Conservation (phyloP, 2,329 filamentous ascomycete genomes). For the Passalora sequoiae region DNA sequence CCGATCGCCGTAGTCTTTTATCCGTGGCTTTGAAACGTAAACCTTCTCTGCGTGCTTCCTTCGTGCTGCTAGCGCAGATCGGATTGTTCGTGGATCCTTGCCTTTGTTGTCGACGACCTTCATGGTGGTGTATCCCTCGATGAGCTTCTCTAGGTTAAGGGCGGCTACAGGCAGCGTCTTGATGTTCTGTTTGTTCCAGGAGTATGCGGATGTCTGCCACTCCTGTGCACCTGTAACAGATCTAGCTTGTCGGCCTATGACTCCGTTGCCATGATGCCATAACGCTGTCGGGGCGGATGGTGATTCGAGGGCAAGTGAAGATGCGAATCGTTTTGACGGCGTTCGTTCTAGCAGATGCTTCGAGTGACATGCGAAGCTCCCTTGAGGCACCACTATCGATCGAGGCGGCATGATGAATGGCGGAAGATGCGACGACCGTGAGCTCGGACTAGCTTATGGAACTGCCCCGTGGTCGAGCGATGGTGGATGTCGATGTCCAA, state of each 20-base stretch:
- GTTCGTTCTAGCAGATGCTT: slow-evolving; percentile 11
- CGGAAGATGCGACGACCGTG: no score
- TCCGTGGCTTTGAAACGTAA: slow-evolving; percentile 21
- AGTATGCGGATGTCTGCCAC: slow-evolving; percentile 27
- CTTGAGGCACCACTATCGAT: slow-evolving; percentile 10
- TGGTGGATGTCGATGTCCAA: no score
- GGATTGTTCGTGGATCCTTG: slow-evolving; percentile 20
- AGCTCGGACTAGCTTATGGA: no score
- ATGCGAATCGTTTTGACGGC: slow-evolving; percentile 6
- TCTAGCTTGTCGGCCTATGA: slow-evolving; percentile 10
- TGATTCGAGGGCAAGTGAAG: not conserved
- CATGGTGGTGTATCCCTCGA: slow-evolving; percentile 21
- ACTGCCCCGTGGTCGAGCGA: no score
- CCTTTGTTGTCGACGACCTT: slow-evolving; percentile 18
- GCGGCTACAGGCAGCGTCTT: slow-evolving; percentile 22
- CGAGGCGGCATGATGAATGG: slow-evolving; percentile 15
- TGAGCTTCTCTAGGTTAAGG: slow-evolving; percentile 23
- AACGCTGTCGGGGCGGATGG: slow-evolving; percentile 11
- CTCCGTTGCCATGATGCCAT: slow-evolving; percentile 18
- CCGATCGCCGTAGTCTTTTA: slow-evolving; percentile 26
- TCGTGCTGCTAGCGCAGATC: slow-evolving; percentile 17
- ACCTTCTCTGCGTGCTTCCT: slow-evolving; percentile 23
- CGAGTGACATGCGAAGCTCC: slow-evolving; percentile 12
- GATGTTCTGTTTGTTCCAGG: slow-evolving; percentile 24
- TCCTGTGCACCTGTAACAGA: slow-evolving; percentile 25